Conservation (phyloP, 2,329 filamentous ascomycete genomes). For the Stenocarpella maydis region DNA sequence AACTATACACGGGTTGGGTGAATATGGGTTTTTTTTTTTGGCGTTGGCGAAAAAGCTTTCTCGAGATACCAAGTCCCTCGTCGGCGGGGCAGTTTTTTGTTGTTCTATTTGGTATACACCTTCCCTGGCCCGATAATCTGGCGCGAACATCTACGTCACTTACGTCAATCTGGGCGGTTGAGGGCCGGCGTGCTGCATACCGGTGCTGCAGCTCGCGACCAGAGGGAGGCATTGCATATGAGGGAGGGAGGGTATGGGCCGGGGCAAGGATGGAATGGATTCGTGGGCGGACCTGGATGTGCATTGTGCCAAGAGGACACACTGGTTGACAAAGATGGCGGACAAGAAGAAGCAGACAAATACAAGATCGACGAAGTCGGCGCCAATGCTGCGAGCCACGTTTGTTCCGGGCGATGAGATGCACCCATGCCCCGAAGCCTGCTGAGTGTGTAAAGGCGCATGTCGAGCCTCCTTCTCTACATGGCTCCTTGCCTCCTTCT, state of each 20-base stretch:
- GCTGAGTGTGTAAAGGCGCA: background rate
- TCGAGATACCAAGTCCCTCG: constrained; percentile 41
- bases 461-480: background rate
- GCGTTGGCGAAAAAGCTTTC: constrained; percentile 38
- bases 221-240: background rate
- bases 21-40: constrained; percentile 33
- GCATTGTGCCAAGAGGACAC: background rate
- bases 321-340: background rate
- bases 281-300: background rate
- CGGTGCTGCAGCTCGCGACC: background rate
- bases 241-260: background rate
- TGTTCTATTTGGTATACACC: constrained; percentile 15
- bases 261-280: background rate
- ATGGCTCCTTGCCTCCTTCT: background rate
- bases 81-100: constrained; percentile 30
- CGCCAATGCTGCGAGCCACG: background rate
- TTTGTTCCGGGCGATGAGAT: background rate
- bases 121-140: constrained; percentile 26
- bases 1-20: constrained; percentile 30
- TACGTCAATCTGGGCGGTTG: background rate
- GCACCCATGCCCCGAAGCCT: background rate
- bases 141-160: constrained; percentile 16
- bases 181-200: background rate
- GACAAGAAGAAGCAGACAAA: background rate
- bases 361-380: background rate